A percentile compares a stretch with the other conserved stretches of the same genome.
phyloP scores from a whole-genome alignment of 2,329 filamentous ascomycete genomes.

The Sporothrix pallida region DNA sequence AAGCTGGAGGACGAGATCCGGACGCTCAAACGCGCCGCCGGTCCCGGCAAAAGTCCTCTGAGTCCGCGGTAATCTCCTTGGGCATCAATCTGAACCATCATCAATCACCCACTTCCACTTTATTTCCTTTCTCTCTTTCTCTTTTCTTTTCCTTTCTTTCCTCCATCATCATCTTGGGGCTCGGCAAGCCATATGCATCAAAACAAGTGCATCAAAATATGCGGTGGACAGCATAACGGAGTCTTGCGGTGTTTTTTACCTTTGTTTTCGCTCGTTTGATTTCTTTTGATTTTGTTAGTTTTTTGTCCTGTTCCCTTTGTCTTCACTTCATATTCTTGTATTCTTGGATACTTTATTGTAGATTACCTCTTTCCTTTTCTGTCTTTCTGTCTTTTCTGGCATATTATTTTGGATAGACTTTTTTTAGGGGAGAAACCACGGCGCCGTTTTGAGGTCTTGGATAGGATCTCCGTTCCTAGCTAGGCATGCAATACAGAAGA shows the following conservation, averaged over 20 bases:
- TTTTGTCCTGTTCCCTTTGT: neutral
- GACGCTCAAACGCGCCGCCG: constrained; percentile 51
- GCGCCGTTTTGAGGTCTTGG: neutral
- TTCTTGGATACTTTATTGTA: constrained; percentile 5
- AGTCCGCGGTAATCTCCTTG: constrained; percentile 46
- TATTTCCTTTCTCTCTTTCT: neutral
- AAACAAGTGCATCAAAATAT: neutral
- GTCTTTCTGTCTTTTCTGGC: neutral
- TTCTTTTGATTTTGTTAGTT: neutral
- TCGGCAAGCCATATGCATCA: constrained; percentile 15
- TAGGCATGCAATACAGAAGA: no score
- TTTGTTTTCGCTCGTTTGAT: constrained; percentile 2
- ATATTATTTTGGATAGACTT: constrained; percentile 15
- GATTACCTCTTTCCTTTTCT: neutral
- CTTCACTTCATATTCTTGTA: neutral
- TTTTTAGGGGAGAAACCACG: neutral
- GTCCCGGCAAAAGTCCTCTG: constrained; percentile 51
- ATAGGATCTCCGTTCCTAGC: neutral
- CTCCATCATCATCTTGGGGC: neutral
- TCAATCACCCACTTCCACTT: neutral
- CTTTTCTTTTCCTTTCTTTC: neutral
- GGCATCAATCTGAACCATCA: neutral
- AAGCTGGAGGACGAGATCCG: constrained; percentile 59
- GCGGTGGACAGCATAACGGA: constrained; percentile 30
- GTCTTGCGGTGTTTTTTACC: constrained; percentile 1